A percentile compares a stretch with the other conserved stretches of the same genome.
phyloP scores from a whole-genome alignment of 2,329 filamentous ascomycete species.

The Parastagonospora avenae region DNA sequence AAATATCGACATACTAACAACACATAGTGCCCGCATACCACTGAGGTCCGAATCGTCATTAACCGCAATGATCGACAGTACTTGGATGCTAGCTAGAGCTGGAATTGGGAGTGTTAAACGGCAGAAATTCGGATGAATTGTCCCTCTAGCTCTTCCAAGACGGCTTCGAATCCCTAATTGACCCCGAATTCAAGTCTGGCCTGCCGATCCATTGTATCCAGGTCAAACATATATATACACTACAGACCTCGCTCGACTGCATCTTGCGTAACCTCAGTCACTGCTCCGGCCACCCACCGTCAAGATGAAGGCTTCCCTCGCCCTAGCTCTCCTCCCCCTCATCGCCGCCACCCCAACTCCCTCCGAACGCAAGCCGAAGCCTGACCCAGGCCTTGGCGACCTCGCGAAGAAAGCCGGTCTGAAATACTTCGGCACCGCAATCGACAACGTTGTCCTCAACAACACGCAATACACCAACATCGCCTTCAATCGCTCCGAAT shows the following conservation, averaged over 20 bases:
- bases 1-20: too few species aligned
- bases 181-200: background rate
- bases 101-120: background rate
- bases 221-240: background rate
- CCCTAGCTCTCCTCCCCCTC: constrained; percentile 22
- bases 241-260: background rate
- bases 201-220: background rate
- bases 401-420: constrained; percentile 62
- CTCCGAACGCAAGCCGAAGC: constrained; percentile 8
- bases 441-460: constrained; percentile 56
- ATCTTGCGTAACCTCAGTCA: background rate
- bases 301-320: constrained; percentile 33
- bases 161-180: background rate
- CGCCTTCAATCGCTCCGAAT: constrained; percentile 61
- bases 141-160: background rate
- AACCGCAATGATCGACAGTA: background rate
- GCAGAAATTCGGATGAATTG: background rate
- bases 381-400: constrained; percentile 51
- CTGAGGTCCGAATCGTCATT: background rate
- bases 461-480: constrained; percentile 63
- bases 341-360: constrained; percentile 23
- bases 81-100: background rate
- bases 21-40: too few species aligned
- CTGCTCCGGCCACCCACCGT: background rate
- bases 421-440: constrained; percentile 63